Evolutionary conservation across 495 filamentous ascomycete species (phyloP), one percentile per base, ranked within the genome.

Genomic region (Bacidia gigantensis): DNA sequence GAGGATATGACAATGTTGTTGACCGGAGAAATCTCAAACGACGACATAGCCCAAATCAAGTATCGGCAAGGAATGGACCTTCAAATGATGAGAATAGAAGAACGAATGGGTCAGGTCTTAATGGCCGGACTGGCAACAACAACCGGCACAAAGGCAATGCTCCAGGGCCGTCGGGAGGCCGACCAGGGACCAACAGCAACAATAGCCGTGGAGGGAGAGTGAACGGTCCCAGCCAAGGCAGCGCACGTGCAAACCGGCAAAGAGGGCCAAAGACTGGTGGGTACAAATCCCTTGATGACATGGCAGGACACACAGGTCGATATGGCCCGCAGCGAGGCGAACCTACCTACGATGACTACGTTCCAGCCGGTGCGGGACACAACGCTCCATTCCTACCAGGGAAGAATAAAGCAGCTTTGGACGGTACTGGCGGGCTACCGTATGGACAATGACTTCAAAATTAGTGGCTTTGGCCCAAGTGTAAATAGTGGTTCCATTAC

Each of bases 21-120:
- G 62, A 72, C 12, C 75, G 77, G 62, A 80, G 71, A 57, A 68
- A 64, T 41, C 65, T 71, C 55, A 86, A 77, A 64, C 70, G 79
- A 42, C 73, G 73, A 56, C 74, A 75, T 43, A 60, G 60, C 55
- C 63, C 49, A 26, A 50, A 23, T 41, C 32, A 42, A 38, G 42
- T 26, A 21, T 38, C 41, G 20, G 39, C 43, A 24, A 56, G 49
- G 53, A 49, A 52, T 56, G 50, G 29, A 59, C 58, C 49, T 26
- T n/a, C 59, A 38, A 57, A 51, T 22, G 60, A 62, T 20, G 60
- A 62, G 17, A 62, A 57, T 29, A 46, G 60, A 24, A 57, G 57
- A 50, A 18, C n/a, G 12, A 51, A 49, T 22, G 51, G 42, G 11
- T 26, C 39, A 0, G 53, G 50, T 21, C 49, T 47, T 26, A 45